These are phyloP conservation scores for Pyrenophora tritici-repentis DNA, from an alignment of 2,329 filamentous ascomycete genomes.

Conservation along the genomic window DNA sequence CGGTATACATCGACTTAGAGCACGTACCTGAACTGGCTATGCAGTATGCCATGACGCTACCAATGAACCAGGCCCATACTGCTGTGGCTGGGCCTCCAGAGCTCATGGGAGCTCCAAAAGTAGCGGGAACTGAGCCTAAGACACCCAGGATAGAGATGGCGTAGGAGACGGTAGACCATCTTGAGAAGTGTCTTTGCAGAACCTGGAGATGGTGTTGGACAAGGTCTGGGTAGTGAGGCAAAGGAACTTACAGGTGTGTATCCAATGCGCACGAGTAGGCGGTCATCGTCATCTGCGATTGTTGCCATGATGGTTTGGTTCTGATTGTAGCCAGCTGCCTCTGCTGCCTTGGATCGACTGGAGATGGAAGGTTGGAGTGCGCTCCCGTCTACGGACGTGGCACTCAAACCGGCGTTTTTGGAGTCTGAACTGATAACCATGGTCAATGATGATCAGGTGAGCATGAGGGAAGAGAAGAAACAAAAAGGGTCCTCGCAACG, in stretches of 20 bases:
- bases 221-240: not conserved
- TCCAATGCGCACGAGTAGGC: constrained; percentile 64
- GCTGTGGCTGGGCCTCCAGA: constrained; percentile 67
- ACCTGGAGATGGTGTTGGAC: constrained; percentile 53
- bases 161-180: constrained; percentile 70
- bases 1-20: not conserved
- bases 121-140: constrained; percentile 68
- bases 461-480: constrained; percentile 25
- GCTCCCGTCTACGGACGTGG: constrained; percentile 12
- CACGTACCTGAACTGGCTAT: constrained; percentile 63
- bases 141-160: constrained; percentile 69
- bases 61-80: constrained; percentile 69
- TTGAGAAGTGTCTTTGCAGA: constrained; percentile 65
- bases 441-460: constrained; percentile 23
- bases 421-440: constrained; percentile 39
- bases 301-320: constrained; percentile 49
- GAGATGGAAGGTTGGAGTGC: constrained; percentile 27
- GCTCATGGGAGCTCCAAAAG: constrained; percentile 62
- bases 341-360: constrained; percentile 32
- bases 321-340: constrained; percentile 20
- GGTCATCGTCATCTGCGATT: constrained; percentile 64
- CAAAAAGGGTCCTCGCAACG: constrained; percentile 7
- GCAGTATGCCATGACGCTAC: constrained; percentile 66
- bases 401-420: constrained; percentile 20
- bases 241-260: constrained; percentile 61